Percentiles rank a stretch among this genome's conserved stretches.
Evolutionary conservation across 2,329 filamentous ascomycete species (phyloP).

Genomic region (Biscogniauxia mediterranea): DNA sequence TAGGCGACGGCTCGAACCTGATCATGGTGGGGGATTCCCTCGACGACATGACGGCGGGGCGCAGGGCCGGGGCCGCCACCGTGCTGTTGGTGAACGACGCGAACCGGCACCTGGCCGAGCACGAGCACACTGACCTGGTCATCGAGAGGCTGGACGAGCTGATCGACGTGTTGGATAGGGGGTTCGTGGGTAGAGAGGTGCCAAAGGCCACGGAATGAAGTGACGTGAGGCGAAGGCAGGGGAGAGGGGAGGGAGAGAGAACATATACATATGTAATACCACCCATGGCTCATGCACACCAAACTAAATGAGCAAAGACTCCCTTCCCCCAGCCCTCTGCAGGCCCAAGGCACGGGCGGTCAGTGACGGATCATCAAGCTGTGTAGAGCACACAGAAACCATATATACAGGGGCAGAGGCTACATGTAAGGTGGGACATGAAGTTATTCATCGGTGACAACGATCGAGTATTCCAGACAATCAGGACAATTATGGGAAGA

Average conservation of each 20-base stretch:
- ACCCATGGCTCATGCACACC: not conserved
- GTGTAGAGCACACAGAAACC: too few relatives aligned
- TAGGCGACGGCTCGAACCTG: conserved; percentile 50
- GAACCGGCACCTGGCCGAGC: conserved; percentile 67
- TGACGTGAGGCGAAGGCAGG: not conserved
- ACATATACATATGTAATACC: too few relatives aligned
- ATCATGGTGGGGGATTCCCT: conserved; percentile 77
- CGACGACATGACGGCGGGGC: conserved; percentile 90
- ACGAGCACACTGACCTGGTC: conserved; percentile 75
- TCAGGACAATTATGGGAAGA: not conserved
- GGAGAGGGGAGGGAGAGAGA: too few relatives aligned
- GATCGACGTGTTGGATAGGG: conserved; percentile 69
- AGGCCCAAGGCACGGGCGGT: not conserved
- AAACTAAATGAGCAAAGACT: not conserved
- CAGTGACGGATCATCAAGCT: not conserved
- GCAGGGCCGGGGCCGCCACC: conserved; percentile 80
- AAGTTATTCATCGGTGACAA: not conserved
- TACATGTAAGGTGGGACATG: too few relatives aligned
- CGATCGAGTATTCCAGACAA: not conserved
- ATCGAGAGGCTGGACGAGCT: conserved; percentile 74
- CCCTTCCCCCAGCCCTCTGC: not conserved
- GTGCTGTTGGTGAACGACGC: conserved; percentile 84
- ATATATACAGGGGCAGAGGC: too few relatives aligned
- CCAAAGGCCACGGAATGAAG: conserved; percentile 9
- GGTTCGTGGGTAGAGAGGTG: conserved; percentile 58